Conservation (phyloP, 306 rosid species). For the Glycine tomentella region DNA sequence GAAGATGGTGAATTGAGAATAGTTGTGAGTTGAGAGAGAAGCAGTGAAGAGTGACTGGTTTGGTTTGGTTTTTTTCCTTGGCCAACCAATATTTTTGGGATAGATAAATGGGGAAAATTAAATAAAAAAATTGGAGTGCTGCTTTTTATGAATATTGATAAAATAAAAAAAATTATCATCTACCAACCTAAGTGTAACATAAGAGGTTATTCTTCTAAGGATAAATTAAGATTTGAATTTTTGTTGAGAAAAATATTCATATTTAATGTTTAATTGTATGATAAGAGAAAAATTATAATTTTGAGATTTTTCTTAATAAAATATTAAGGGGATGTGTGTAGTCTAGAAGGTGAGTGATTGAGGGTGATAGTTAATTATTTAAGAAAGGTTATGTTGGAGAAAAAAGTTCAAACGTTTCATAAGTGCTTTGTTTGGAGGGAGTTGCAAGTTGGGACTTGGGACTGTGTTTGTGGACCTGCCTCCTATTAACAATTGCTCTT, state of each 20-base stretch:
- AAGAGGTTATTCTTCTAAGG: no score
- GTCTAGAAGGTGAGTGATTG: no score
- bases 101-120: conserved; percentile 16
- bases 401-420: conserved; percentile 14
- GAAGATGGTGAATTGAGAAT: neutral
- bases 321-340: no score
- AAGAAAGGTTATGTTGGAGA: neutral
- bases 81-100: conserved; percentile 39
- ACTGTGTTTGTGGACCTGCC: neutral
- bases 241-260: no score
- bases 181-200: no score
- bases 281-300: no score
- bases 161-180: no score
- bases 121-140: neutral
- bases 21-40: neutral
- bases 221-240: no score
- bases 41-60: conserved; percentile 10
- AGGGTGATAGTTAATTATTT: neutral
- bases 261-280: no score
- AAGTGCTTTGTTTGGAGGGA: neutral
- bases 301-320: no score
- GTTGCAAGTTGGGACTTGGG: neutral
- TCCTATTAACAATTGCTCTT: neutral
- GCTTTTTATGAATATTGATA: neutral
- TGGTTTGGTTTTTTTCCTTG: conserved; percentile 3